phyloP scores from a whole-genome alignment of 2,329 filamentous ascomycete genomes.

The Elsinoe necatrix region DNA sequence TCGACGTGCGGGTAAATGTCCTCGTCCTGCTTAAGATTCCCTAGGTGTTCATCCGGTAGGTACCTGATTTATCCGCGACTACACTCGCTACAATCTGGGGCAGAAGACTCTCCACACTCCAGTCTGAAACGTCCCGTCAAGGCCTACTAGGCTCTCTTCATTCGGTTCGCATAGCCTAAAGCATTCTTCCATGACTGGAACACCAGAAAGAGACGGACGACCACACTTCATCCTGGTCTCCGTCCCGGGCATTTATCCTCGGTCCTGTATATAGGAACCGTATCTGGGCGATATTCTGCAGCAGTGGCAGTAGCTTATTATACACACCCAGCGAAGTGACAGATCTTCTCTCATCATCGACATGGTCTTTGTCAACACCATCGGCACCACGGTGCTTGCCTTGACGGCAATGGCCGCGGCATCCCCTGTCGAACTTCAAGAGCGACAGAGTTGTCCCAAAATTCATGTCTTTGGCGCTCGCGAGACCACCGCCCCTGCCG shows the following conservation, averaged over 20 bases:
- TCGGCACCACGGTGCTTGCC: slow-evolving; percentile 1
- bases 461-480: slow-evolving; percentile 40
- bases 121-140: slow-evolving; percentile 1
- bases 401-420: slow-evolving; percentile 24
- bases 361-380: slow-evolving; percentile 3
- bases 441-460: slow-evolving; percentile 32
- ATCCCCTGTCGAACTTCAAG: slow-evolving; percentile 29
- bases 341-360: not conserved
- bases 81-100: slow-evolving; percentile 10
- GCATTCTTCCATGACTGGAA: not conserved
- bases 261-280: not conserved
- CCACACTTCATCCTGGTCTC: slow-evolving; percentile 4
- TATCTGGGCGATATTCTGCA: not conserved
- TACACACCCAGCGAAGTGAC: not conserved
- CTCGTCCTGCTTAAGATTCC: not conserved
- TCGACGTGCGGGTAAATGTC: not conserved
- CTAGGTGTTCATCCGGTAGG: slow-evolving; percentile 13
- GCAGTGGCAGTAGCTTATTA: slow-evolving; percentile 5
- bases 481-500: slow-evolving; percentile 35
- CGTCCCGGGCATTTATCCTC: slow-evolving; percentile 10
- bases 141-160: not conserved
- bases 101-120: not conserved
- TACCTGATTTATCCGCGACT: slow-evolving; percentile 14
- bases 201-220: not conserved
- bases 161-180: slow-evolving; percentile 1